Evolutionary conservation across 1,284 basidiomycete species (phyloP).

Genomic region (Malassezia brasiliensis): DNA sequence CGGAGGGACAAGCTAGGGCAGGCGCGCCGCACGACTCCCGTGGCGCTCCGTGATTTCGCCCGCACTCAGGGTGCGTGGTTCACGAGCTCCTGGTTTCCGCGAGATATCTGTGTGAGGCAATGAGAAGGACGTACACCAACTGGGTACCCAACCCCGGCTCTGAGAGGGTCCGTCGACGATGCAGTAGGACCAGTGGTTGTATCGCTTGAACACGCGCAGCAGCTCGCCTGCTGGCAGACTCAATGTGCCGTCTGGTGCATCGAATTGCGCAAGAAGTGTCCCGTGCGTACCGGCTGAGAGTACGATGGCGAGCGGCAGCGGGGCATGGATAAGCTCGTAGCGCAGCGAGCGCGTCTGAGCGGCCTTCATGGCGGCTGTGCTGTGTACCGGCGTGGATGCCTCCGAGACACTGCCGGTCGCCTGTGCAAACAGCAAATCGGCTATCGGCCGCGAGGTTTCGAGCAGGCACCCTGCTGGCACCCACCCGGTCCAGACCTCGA

Average conservation of each 20-base stretch:
- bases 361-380: not conserved
- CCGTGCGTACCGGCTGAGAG: constrained; percentile 89
- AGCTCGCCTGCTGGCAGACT: constrained; percentile 74
- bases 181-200: constrained; percentile 86
- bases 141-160: constrained; percentile 43
- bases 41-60: not conserved
- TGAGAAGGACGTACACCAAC: constrained; percentile 27
- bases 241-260: constrained; percentile 70
- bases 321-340: constrained; percentile 48
- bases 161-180: constrained; percentile 39
- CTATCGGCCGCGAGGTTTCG: constrained; percentile 58
- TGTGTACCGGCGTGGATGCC: not conserved
- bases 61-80: not conserved
- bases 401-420: not conserved
- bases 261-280: constrained; percentile 86
- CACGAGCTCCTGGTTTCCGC: not conserved
- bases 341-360: constrained; percentile 6
- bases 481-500: constrained; percentile 39
- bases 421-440: constrained; percentile 40
- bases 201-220: constrained; percentile 83
- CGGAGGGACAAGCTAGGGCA: too few relatives aligned
- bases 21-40: not conserved
- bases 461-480: constrained; percentile 67
- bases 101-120: constrained; percentile 1
- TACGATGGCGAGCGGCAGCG: constrained; percentile 75